These are phyloP conservation scores for Xylaria sp. DNA, from an alignment of 2,329 filamentous ascomycete genomes.

Conservation along the genomic window DNA sequence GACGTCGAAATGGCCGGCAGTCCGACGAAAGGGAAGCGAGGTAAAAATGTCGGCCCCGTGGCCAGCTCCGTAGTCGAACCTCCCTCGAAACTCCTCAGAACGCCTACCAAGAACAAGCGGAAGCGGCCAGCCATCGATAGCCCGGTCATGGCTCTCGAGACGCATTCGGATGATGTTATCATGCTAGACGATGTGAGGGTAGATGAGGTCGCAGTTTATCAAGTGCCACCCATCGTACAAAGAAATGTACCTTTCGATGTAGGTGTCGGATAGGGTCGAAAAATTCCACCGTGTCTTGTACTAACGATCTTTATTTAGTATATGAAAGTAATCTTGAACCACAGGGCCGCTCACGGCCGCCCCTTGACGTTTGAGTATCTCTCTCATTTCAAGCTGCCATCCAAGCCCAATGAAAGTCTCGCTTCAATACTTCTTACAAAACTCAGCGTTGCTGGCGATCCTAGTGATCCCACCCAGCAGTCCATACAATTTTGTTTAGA, in stretches of 20 bases:
- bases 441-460: conserved; percentile 67
- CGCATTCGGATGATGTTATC: conserved; percentile 55
- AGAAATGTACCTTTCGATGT: conserved; percentile 58
- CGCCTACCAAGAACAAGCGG: conserved; percentile 76
- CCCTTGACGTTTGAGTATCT: conserved; percentile 76
- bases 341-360: conserved; percentile 65
- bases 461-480: conserved; percentile 62
- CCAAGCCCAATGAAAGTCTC: conserved; percentile 69
- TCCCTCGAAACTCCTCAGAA: conserved; percentile 51
- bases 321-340: conserved; percentile 72
- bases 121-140: conserved; percentile 75
- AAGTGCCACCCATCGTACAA: conserved; percentile 27
- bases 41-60: conserved; percentile 56
- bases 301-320: conserved; percentile 58
- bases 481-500: conserved; percentile 73
- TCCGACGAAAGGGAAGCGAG: conserved; percentile 62
- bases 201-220: conserved; percentile 29
- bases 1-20: conserved; percentile 68
- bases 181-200: conserved; percentile 49
- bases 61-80: conserved; percentile 60
- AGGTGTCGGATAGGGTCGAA: conserved; percentile 38
- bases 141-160: conserved; percentile 71
- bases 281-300: conserved; percentile 4
- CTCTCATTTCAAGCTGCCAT: conserved; percentile 72
- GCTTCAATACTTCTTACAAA: conserved; percentile 75